phyloP scores from a whole-genome alignment of 2,329 filamentous ascomycete species.

The Colletotrichum sansevieriae region DNA sequence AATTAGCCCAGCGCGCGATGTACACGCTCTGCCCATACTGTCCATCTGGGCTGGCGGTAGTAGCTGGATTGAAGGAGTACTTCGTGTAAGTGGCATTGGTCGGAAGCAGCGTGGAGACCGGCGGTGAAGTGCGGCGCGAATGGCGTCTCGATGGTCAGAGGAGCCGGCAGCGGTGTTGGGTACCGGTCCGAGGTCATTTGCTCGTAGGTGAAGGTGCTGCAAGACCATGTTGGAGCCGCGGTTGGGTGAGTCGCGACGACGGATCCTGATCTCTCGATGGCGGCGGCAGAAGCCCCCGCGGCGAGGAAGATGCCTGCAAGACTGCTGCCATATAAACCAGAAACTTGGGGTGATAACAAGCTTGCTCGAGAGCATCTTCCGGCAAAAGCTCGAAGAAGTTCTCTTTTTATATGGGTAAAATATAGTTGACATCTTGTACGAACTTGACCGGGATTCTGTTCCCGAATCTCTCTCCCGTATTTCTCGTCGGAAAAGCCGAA shows the following conservation, averaged over 20 bases:
- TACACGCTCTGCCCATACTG: constrained; percentile 50
- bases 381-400: no score
- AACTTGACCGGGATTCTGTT: not conserved
- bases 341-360: no score
- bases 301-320: not conserved
- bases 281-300: constrained; percentile 1
- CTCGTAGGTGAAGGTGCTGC: constrained; percentile 22
- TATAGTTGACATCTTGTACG: no score
- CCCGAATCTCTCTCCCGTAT: not conserved
- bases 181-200: constrained; percentile 14
- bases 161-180: constrained; percentile 13
- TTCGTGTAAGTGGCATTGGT: constrained; percentile 27
- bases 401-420: no score
- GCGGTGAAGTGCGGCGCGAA: constrained; percentile 23
- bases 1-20: constrained; percentile 52
- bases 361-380: no score
- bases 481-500: not conserved
- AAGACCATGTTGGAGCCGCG: constrained; percentile 7
- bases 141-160: constrained; percentile 9
- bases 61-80: not conserved
- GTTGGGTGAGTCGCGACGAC: not conserved
- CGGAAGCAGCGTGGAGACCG: constrained; percentile 8
- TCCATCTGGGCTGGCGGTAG: constrained; percentile 41
- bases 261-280: not conserved
- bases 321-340: not conserved